Conservation (phyloP, 78 protist genomes). For the Planoprotostelium fungivorum region DNA sequence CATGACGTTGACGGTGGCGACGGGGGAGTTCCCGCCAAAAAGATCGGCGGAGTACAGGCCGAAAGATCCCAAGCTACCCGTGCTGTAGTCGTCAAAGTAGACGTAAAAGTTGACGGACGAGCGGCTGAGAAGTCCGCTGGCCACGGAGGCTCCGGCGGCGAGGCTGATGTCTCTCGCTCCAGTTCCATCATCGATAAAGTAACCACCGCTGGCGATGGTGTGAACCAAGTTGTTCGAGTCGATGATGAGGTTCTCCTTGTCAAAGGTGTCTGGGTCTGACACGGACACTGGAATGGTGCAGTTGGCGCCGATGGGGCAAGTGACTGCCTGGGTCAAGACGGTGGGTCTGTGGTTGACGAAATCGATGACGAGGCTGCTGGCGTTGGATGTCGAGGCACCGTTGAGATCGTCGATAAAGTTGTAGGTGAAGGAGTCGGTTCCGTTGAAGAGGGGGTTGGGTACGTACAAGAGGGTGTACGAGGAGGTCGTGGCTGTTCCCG, state of each 20-base stretch:
- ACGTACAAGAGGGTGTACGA: constrained; percentile 11
- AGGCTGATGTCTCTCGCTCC: not conserved
- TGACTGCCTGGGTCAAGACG: not conserved
- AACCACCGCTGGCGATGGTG: not conserved
- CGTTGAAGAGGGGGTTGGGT: constrained; percentile 22
- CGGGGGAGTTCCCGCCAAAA: not conserved
- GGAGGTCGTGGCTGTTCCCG: not conserved
- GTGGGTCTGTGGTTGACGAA: not conserved
- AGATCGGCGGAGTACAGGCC: not conserved
- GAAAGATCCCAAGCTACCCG: not conserved
- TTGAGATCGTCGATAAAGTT: not conserved
- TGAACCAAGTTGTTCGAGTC: not conserved
- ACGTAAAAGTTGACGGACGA: not conserved
- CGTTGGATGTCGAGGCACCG: not conserved
- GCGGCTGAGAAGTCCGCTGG: not conserved
- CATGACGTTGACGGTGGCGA: not conserved
- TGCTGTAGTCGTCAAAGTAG: not conserved
- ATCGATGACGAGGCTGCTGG: not conserved
- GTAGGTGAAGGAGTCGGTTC: constrained; percentile 12
- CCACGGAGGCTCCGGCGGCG: not conserved
- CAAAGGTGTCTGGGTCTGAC: not conserved
- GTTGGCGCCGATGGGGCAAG: not conserved
- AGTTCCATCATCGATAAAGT: not conserved
- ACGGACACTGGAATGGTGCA: not conserved
- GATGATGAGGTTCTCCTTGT: not conserved